Evolutionary conservation across 1,139 yeast species (phyloP), one percentile per base, ranked within the genome.

Genomic region (Pichia sp.): DNA sequence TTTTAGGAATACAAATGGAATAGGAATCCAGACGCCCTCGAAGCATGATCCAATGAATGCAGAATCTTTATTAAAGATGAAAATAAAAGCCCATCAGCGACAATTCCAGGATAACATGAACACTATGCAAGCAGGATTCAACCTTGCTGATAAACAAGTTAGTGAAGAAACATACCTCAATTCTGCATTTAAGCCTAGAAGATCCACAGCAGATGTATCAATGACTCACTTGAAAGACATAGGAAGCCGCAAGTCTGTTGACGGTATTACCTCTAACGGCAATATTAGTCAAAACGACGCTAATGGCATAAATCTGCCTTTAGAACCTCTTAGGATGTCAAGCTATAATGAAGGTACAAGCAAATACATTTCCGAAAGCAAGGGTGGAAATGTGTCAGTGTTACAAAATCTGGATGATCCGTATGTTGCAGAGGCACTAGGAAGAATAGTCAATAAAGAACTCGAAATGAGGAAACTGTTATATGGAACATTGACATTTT

Each of bases 401-500:
- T 15, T 44, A 26, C 46, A 58, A 16, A 64, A 59, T 19, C 57
- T 66, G 40, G 56, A 61, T 15, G 58, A 64, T 45, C 67, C 69
- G 3, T 62, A 64, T 50, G 64, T 69, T 32, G 62, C 60, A 19
- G 53, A 65, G 10, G 72, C 72, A 1, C 54, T 67, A 38, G 48
- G 63, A 8, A 57, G 72, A 45, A 62, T 67, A 11, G 61, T 63
- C 8, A 64, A 67, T 49, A 62, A 61, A 49, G 69, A 67, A 46
- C 41, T 53, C 1, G 69, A 68, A 53, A 53, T 60, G n/a, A 62
- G 62, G 40, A 65, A 57, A 34, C 49, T 70, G 16, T 38, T 68
- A 2, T 49, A 54, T 5, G 59, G 56, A 51, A 42, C 60, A 0
- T 45, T 69, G 6, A 15, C 59, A 4, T 40, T 63, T 23, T 54